A percentile compares a stretch with the other conserved stretches of the same genome.
Conservation (phyloP, 1,139 yeast species). For the Kazachstania sp. region DNA sequence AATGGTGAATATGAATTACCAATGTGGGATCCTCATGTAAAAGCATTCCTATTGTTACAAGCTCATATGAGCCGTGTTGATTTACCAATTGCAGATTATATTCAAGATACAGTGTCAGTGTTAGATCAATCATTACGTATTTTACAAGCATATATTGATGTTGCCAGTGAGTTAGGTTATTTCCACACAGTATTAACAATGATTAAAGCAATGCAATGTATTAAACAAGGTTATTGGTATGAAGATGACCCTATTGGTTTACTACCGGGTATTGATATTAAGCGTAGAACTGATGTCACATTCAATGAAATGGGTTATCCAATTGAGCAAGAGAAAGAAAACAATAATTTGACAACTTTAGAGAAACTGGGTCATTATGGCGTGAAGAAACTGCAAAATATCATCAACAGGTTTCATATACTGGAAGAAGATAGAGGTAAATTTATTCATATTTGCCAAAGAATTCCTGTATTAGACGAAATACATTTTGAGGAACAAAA, state of each 20-base stretch:
- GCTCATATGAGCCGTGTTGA: conserved; percentile 80
- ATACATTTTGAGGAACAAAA: conserved; percentile 12
- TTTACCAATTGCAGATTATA: conserved; percentile 88
- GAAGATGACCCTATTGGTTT: conserved; percentile 63
- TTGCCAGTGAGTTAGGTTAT: conserved; percentile 77
- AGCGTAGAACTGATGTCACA: conserved; percentile 26
- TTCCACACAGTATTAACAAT: conserved; percentile 51
- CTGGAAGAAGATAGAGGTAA: conserved; percentile 27
- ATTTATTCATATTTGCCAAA: conserved; percentile 39
- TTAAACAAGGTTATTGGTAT: conserved; percentile 84
- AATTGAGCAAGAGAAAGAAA: not conserved
- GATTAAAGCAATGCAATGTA: conserved; percentile 69
- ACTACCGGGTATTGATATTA: conserved; percentile 59
- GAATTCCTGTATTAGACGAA: conserved; percentile 38
- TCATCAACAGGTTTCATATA: conserved; percentile 10
- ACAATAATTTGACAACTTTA: conserved; percentile 16
- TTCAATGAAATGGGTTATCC: conserved; percentile 26
- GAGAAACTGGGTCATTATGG: conserved; percentile 30
- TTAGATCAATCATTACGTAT: conserved; percentile 92
- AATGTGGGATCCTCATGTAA: conserved; percentile 95
- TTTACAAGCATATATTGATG: conserved; percentile 85
- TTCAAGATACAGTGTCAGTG: conserved; percentile 89
- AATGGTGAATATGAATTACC: conserved; percentile 44
- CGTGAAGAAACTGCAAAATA: conserved; percentile 12
- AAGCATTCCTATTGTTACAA: conserved; percentile 75